These are phyloP conservation scores for Schizochytrium sp. DNA, from an alignment of 108 stramenopile genomes.

Conservation along the genomic window DNA sequence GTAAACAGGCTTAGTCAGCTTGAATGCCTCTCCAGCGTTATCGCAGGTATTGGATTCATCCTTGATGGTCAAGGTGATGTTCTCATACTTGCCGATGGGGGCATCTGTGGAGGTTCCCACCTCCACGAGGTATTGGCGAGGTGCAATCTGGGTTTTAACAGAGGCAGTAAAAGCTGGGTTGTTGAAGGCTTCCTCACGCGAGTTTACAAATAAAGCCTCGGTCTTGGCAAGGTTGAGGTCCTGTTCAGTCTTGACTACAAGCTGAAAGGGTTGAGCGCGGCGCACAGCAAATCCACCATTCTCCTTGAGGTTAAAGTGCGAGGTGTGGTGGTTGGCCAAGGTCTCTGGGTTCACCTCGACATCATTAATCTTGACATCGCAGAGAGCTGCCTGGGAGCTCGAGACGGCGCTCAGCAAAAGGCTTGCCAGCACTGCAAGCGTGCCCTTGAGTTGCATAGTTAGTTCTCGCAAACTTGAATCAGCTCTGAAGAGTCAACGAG, in stretches of 20 bases:
- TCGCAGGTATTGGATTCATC: not conserved
- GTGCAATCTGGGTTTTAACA: not conserved
- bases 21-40: not conserved
- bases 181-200: not conserved
- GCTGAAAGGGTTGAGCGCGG: slow-evolving; percentile 26
- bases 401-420: not conserved
- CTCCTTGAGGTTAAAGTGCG: slow-evolving; percentile 40
- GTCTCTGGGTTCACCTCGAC: not conserved
- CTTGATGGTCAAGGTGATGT: slow-evolving; percentile 1
- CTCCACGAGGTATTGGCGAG: not conserved
- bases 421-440: not conserved
- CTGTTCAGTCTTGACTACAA: slow-evolving; percentile 8
- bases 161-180: slow-evolving; percentile 21
- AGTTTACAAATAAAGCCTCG: not conserved
- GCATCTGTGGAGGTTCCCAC: slow-evolving; percentile 1
- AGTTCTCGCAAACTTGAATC: not conserved
- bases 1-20: not conserved
- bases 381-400: not conserved
- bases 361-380: not conserved
- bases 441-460: not conserved
- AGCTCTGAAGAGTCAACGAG: not conserved
- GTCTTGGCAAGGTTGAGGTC: not conserved
- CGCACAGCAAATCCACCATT: slow-evolving; percentile 46
- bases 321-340: slow-evolving; percentile 33
- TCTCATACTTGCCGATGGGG: slow-evolving; percentile 57